phyloP scores from a whole-genome alignment of 1,139 yeast species.

The Candida glucosophila region DNA sequence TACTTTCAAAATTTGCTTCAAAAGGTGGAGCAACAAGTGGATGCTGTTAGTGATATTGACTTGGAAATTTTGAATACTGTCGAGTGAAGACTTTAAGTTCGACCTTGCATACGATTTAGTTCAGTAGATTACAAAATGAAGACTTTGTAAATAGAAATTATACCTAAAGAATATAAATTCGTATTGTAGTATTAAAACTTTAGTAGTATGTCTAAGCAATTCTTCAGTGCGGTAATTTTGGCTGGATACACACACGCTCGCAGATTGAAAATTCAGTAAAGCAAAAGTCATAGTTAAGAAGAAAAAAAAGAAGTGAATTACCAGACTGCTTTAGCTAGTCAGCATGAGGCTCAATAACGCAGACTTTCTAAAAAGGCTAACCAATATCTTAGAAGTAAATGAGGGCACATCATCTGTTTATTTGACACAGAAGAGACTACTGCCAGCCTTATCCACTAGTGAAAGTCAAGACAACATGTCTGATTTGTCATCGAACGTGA shows the following conservation, averaged over 20 bases:
- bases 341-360: slow-evolving; percentile 32
- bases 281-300: no score
- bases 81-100: slow-evolving; percentile 27
- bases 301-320: no score
- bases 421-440: slow-evolving; percentile 34
- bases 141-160: no score
- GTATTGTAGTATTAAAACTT: no score
- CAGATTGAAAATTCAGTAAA: no score
- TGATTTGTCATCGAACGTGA: slow-evolving; percentile 33
- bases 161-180: no score
- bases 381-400: slow-evolving; percentile 18
- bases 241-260: no score
- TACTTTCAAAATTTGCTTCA: slow-evolving; percentile 52
- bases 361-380: slow-evolving; percentile 27
- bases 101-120: no score
- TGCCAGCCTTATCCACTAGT: slow-evolving; percentile 16
- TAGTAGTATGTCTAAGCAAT: no score
- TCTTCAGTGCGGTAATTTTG: no score
- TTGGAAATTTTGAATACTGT: slow-evolving; percentile 43
- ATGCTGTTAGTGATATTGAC: slow-evolving; percentile 40
- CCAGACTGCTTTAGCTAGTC: no score
- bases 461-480: slow-evolving; percentile 6
- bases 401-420: slow-evolving; percentile 35
- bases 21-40: slow-evolving; percentile 39
- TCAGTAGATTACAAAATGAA: no score